phyloP scores from a whole-genome alignment of 2,329 filamentous ascomycete genomes.

The Elsinoe perseae region DNA sequence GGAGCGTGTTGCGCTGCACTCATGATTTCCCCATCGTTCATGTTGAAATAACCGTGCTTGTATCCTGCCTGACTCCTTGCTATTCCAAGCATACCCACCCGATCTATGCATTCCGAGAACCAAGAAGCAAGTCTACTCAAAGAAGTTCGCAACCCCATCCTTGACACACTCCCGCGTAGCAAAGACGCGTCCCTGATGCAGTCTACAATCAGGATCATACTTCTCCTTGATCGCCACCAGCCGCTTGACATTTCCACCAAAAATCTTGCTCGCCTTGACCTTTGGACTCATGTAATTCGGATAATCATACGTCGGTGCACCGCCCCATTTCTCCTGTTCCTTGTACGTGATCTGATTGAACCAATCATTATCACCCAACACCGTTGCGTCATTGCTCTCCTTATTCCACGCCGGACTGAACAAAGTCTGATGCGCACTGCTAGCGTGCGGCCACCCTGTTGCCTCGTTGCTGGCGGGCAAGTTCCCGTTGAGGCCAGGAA shows the following conservation, averaged over 20 bases:
- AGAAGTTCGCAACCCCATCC: conserved; percentile 16
- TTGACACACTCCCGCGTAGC: conserved; percentile 10
- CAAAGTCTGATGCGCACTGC: conserved; percentile 14
- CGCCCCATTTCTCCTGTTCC: background rate
- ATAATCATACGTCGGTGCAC: conserved; percentile 14
- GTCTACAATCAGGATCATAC: conserved; percentile 17
- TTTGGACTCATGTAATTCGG: conserved; percentile 18
- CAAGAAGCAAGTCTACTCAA: background rate
- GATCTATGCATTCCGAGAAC: background rate
- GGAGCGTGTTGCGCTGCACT: conserved; percentile 2
- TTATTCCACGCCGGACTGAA: conserved; percentile 15
- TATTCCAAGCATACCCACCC: background rate
- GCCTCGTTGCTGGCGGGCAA: conserved; percentile 7
- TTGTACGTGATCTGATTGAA: conserved; percentile 14
- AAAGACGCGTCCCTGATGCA: conserved; percentile 17
- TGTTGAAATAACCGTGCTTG: background rate
- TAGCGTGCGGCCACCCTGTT: conserved; percentile 13
- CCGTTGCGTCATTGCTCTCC: conserved; percentile 3
- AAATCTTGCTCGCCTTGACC: conserved; percentile 6
- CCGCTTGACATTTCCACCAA: conserved; percentile 16
- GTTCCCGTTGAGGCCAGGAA: conserved; percentile 13
- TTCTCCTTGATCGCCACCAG: conserved; percentile 17
- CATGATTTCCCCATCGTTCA: background rate
- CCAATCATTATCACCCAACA: background rate
- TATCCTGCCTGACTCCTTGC: background rate